A percentile compares a stretch with the other conserved stretches of the same genome.
Conservation (phyloP, 805 yeast genomes). For the Lipomyces kockii region DNA sequence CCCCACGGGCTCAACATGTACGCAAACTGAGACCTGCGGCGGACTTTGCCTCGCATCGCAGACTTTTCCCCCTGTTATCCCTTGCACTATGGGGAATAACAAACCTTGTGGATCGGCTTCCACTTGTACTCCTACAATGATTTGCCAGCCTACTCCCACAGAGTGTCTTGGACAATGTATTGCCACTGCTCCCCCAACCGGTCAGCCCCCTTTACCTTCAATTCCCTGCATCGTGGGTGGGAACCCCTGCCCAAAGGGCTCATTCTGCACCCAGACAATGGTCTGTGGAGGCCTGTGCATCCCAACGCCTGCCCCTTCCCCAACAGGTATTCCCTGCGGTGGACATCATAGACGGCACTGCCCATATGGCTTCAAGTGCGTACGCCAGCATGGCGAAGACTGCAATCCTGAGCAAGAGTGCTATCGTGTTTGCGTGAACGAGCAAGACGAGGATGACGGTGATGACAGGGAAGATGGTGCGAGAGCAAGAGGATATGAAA, state of each 20-base stretch:
- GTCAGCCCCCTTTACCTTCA: neutral
- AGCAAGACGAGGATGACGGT: neutral
- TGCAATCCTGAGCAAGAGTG: too few relatives aligned
- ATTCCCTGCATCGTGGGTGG: constrained; percentile 1
- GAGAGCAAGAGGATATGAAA: too few relatives aligned
- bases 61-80: constrained; percentile 3
- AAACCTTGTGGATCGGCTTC: constrained; percentile 2
- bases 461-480: too few relatives aligned
- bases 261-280: constrained; percentile 6
- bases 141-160: constrained; percentile 1
- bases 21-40: constrained; percentile 7
- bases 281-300: constrained; percentile 6
- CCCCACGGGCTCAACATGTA: constrained; percentile 3
- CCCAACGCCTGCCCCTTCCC: neutral
- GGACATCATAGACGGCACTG: too few relatives aligned
- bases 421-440: too few relatives aligned
- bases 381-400: too few relatives aligned
- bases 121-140: constrained; percentile 6
- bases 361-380: too few relatives aligned
- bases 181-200: constrained; percentile 7
- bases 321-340: neutral
- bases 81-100: constrained; percentile 2
- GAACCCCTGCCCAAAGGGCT: neutral
- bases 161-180: constrained; percentile 1
- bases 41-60: constrained; percentile 2